Conservation (phyloP, 306 rosid species). For the Castanea crenata region DNA sequence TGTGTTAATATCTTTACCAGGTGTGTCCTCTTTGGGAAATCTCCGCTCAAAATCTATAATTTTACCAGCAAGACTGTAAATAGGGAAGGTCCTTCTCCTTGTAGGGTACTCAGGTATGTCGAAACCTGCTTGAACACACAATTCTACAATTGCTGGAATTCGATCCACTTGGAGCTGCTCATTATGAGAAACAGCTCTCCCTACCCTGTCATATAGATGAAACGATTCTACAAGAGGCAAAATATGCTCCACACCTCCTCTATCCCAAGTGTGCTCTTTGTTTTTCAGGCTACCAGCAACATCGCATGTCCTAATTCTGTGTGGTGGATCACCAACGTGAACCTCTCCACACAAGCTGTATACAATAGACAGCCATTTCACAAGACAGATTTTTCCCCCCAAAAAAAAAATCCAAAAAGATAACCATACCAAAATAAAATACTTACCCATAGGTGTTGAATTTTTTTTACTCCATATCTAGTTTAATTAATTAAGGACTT, state of each 20-base stretch:
- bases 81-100: conserved; percentile 62
- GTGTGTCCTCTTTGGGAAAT: conserved; percentile 44
- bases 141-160: conserved; percentile 67
- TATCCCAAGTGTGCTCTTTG: conserved; percentile 67
- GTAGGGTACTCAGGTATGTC: conserved; percentile 62
- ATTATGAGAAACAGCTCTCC: conserved; percentile 69
- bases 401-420: background rate
- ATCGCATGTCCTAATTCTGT: conserved; percentile 64
- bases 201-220: conserved; percentile 65
- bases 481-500: background rate
- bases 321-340: conserved; percentile 70
- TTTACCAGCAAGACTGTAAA: conserved; percentile 61
- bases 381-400: background rate
- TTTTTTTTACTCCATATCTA: background rate
- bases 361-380: conserved; percentile 11
- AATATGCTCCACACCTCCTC: conserved; percentile 52
- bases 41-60: conserved; percentile 64
- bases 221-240: conserved; percentile 60
- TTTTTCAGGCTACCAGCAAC: conserved; percentile 54
- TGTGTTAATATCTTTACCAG: conserved; percentile 43
- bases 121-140: conserved; percentile 70
- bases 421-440: background rate
- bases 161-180: conserved; percentile 64
- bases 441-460: background rate
- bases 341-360: conserved; percentile 64